Percentiles rank a stretch among this genome's conserved stretches.
These are phyloP conservation scores for Xylona heveae DNA, from an alignment of 495 filamentous ascomycete species.

Conservation along the genomic window DNA sequence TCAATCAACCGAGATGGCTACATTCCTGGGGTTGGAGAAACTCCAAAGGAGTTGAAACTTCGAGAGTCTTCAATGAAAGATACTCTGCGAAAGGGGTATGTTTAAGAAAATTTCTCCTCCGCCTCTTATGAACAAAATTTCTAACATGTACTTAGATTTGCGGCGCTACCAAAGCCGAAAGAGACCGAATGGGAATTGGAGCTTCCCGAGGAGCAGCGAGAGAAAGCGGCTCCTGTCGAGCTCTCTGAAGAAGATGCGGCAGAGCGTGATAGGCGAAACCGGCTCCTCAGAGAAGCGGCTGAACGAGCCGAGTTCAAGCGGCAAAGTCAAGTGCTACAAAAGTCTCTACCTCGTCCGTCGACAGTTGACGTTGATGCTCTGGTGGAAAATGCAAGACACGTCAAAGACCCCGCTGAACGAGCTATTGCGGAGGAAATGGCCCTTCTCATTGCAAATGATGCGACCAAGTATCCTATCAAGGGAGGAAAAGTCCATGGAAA, in stretches of 20 bases:
- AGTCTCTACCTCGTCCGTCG: slow-evolving; percentile 55
- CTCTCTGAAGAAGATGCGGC: slow-evolving; percentile 66
- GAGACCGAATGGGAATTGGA: slow-evolving; percentile 83
- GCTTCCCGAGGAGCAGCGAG: slow-evolving; percentile 64
- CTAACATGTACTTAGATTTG: slow-evolving; percentile 26
- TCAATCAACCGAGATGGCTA: slow-evolving; percentile 50
- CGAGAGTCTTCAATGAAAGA: slow-evolving; percentile 50
- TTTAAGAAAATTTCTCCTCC: too few relatives aligned
- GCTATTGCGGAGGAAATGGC: slow-evolving; percentile 58
- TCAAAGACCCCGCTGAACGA: slow-evolving; percentile 30
- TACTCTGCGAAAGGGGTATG: slow-evolving; percentile 32
- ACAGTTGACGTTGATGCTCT: slow-evolving; percentile 49
- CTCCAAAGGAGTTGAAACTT: slow-evolving; percentile 56
- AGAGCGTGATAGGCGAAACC: slow-evolving; percentile 51
- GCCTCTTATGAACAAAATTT: not conserved
- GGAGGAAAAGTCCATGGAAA: slow-evolving; percentile 40
- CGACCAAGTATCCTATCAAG: slow-evolving; percentile 45
- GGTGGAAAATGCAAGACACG: slow-evolving; percentile 31
- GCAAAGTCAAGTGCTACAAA: slow-evolving; percentile 78
- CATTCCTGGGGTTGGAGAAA: slow-evolving; percentile 48
- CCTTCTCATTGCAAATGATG: slow-evolving; percentile 61
- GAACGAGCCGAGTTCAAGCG: slow-evolving; percentile 60
- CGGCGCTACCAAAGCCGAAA: slow-evolving; percentile 78
- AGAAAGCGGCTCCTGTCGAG: slow-evolving; percentile 29
- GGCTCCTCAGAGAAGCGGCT: slow-evolving; percentile 43